Base-by-base conservation (phyloP, 805 yeast genomes). In the Zygoascus biomembranicola region DNA sequence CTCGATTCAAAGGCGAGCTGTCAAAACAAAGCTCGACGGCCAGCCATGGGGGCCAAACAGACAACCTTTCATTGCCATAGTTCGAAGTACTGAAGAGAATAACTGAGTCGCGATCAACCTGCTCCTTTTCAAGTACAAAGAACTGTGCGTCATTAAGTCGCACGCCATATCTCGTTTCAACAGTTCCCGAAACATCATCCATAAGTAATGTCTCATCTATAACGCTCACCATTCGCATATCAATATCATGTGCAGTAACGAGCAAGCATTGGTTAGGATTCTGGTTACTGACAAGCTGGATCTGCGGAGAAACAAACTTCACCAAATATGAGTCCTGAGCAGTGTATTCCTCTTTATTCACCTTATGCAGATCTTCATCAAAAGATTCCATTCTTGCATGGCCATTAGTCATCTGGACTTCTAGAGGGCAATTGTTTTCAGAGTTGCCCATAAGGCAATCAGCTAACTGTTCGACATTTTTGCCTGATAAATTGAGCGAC, bases 41-140 rank as follows among this genome's bases (percentile, higher is more conserved):
- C 35, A 90, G 66, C 89, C 96, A 90, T 0, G 96, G 95, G 2
- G 97, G 97, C 97, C 97, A 90, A 18, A 71, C 71, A 5, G 57
- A 41, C 26, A 54, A 54, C 14, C 68, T 62, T 8, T 62, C 66
- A 1, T 86, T 77, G 0, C 96, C 94, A 68, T 88, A 90, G 1
- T 78, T 70, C 11, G 69, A 67, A 11, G 71, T 68, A 44, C 78
- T 76, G 59, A 77, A 75, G 32, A 75, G 72, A 9, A 75, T 61
- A 50, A 73, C 74, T 5, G 75, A 72, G 20, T 73, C 66, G 28
- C 67, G 61, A 19, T 67, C 62, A 42, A 75, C 70, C 20, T 79
- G 81, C 5, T 73, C 73, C 58, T 79, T 78, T 47, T 78, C 73
- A 49, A 90, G 73, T 4, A 85, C 81, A 63, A 84, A 85, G 19